phyloP scores from a whole-genome alignment of 2,329 filamentous ascomycete species.

The Tolypocladium capitatum region DNA sequence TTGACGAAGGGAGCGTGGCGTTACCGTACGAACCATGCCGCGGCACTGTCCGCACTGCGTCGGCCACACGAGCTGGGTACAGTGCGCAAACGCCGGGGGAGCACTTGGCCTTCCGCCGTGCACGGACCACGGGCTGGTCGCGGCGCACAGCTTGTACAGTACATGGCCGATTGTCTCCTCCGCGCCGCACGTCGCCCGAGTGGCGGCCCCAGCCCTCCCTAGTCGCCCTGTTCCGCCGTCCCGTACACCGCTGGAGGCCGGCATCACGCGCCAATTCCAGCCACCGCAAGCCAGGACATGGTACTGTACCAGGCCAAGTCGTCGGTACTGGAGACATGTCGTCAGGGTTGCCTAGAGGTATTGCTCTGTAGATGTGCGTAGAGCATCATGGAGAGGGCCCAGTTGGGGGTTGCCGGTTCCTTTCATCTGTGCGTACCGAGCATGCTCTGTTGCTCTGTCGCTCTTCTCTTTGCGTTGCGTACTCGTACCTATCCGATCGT shows the following conservation, averaged over 20 bases:
- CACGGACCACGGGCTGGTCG: background rate
- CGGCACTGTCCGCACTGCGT: background rate
- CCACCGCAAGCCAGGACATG: background rate
- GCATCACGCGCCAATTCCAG: conserved; percentile 1
- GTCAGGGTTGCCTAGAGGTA: too few relatives aligned
- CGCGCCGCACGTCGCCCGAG: background rate
- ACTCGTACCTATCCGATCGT: background rate
- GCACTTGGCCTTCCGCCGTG: background rate
- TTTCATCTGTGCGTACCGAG: background rate
- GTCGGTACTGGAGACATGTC: too few relatives aligned
- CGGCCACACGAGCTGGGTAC: background rate
- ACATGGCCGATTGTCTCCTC: background rate
- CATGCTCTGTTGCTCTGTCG: background rate
- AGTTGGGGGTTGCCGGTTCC: background rate
- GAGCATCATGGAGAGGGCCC: too few relatives aligned
- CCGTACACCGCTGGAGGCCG: background rate
- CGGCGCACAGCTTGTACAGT: conserved; percentile 1
- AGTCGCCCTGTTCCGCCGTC: background rate
- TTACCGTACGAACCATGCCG: background rate
- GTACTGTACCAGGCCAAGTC: conserved; percentile 1
- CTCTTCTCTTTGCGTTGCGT: too few relatives aligned
- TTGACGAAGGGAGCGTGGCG: background rate
- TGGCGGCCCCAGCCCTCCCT: background rate
- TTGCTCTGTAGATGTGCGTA: too few relatives aligned
- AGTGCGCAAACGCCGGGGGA: background rate